Base-by-base conservation (phyloP, 2,329 filamentous ascomycete genomes). In the Cylindrodendrum hubeiense region DNA sequence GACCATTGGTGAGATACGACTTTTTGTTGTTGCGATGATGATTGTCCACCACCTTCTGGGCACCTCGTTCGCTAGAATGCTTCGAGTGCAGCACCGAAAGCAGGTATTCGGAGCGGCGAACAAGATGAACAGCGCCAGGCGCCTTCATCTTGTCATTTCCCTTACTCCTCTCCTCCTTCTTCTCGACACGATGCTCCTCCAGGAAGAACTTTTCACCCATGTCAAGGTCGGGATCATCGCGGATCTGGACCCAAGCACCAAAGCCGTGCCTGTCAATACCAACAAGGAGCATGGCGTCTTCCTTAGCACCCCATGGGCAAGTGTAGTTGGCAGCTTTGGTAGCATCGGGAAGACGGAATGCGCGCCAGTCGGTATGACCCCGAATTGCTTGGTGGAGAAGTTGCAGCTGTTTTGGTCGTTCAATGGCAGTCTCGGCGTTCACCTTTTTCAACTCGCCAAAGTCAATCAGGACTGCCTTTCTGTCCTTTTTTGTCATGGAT, bases 121-220 rank as follows among this genome's bases (percentile, higher is more conserved):
- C 95, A 47, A 99, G 89, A 77, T 99, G 96, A 28, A 99, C 96
- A 22, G 96, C 95, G n/a, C 96, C 96, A 4, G 96, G 96, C 3
- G 95, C 97, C 75, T 97, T 97, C 37, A 93, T 93, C 67, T 91
- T 90, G 61, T 91, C 92, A 19, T 93, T 91, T 17, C 84, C 89
- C 74, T 94, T 93, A 75, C 86, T 92, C 37, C 96, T 91, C 79
- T 98, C 94, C 74, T 96, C 95, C 78, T 98, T 98, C 82, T 97
- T 96, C 79, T 97, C 96, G 19, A 98, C 95, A n/a, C 95, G 92
- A 78, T 98, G 95, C 79, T 99, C 97, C 77, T 99, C 96, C 1
- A 99, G 83, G 82, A 97, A 99, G 77, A 98, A 93, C 76, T 98
- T 98, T 74, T 97, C 94, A 2, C 85, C 83, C 82, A 99, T 90